Conservation (phyloP, 805 yeast genomes). For the Lachancea kluyveri region DNA sequence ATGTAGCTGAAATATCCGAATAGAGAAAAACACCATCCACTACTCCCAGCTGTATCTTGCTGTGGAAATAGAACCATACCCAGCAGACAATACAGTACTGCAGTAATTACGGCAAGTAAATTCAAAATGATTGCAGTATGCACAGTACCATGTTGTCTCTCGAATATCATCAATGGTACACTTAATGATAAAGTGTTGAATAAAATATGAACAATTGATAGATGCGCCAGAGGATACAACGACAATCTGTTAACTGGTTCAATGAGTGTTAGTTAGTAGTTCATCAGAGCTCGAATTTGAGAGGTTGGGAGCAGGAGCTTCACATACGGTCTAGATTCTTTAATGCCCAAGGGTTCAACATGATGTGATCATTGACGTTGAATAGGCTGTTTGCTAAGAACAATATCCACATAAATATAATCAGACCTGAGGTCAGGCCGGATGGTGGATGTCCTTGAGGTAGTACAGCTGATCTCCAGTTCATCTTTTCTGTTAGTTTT, state of each 20-base stretch:
- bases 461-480: constrained; percentile 9
- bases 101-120: constrained; percentile 62
- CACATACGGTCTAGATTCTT: constrained; percentile 36
- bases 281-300: too few relatives aligned
- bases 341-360: constrained; percentile 52
- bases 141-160: constrained; percentile 72
- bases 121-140: constrained; percentile 79
- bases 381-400: constrained; percentile 32
- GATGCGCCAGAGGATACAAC: constrained; percentile 67
- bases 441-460: constrained; percentile 37
- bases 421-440: constrained; percentile 57
- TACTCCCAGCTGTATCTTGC: constrained; percentile 56
- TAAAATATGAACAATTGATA: constrained; percentile 51
- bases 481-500: too few relatives aligned
- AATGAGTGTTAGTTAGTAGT: too few relatives aligned
- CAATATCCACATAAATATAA: constrained; percentile 46
- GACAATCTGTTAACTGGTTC: constrained; percentile 34
- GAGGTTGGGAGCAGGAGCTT: too few relatives aligned
- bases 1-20: constrained; percentile 52
- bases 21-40: constrained; percentile 70
- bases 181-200: constrained; percentile 53
- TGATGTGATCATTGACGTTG: constrained; percentile 33
- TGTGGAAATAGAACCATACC: constrained; percentile 42
- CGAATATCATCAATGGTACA: constrained; percentile 60
- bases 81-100: constrained; percentile 50